Conservation (phyloP, 805 yeast species). For the Myxozyma neotropica region DNA sequence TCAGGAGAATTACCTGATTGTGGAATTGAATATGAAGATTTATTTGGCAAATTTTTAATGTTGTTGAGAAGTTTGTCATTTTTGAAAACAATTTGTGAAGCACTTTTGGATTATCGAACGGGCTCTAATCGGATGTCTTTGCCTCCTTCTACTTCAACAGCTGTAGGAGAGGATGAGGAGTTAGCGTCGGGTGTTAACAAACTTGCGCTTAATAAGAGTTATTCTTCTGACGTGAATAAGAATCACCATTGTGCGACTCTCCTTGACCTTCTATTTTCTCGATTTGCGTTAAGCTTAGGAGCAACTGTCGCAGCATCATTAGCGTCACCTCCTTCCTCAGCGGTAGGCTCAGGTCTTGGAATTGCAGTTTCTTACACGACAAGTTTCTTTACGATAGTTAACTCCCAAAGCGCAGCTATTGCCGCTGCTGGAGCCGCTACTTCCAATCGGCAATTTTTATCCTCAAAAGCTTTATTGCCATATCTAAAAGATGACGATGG, state of each 20-base stretch:
- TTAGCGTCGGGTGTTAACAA: background rate
- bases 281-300: conserved; percentile 13
- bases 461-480: conserved; percentile 2
- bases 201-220: conserved; percentile 1
- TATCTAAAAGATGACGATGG: conserved; percentile 14
- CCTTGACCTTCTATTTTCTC: conserved; percentile 10
- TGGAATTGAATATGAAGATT: conserved; percentile 13
- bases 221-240: background rate
- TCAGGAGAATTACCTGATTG: conserved; percentile 22
- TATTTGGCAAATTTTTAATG: conserved; percentile 13
- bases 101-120: background rate
- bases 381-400: conserved; percentile 11
- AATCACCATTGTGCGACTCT: background rate
- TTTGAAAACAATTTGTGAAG: conserved; percentile 14
- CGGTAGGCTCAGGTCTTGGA: conserved; percentile 15
- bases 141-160: too few relatives aligned
- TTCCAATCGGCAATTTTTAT: background rate
- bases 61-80: conserved; percentile 2
- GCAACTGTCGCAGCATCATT: conserved; percentile 12
- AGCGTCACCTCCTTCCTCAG: conserved; percentile 3
- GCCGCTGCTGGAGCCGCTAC: conserved; percentile 17
- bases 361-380: conserved; percentile 17
- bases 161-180: background rate
- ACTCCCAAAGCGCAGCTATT: conserved; percentile 7
- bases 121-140: background rate